Percentiles rank a stretch among this genome's conserved stretches.
Conservation (phyloP, 495 filamentous ascomycete genomes). For the Astrocystis sublimbata region DNA sequence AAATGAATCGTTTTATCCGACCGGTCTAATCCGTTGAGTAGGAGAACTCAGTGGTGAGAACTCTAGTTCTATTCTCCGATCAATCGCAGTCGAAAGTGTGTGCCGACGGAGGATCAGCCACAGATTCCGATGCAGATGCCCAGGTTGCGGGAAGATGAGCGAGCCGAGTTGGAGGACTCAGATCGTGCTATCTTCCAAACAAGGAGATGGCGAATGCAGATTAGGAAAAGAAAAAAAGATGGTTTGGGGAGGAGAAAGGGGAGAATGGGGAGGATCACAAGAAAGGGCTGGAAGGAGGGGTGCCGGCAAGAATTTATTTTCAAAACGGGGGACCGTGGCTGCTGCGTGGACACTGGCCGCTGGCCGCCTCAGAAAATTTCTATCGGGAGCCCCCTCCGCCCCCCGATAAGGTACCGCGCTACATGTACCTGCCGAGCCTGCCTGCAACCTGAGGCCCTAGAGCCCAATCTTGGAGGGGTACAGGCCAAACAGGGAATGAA, state of each 20-base stretch:
- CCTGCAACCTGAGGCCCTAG: no score
- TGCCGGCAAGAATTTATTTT: conserved; percentile 29
- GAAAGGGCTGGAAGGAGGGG: conserved; percentile 16
- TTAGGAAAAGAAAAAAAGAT: conserved; percentile 14
- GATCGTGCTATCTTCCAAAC: conserved; percentile 24
- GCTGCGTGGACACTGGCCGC: neutral
- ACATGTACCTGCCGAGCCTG: neutral
- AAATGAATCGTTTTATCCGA: conserved; percentile 24
- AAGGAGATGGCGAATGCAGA: conserved; percentile 20
- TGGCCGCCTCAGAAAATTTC: conserved; percentile 14
- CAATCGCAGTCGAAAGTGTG: conserved; percentile 4
- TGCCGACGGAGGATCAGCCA: conserved; percentile 21
- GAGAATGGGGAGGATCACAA: conserved; percentile 16
- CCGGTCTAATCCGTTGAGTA: conserved; percentile 9
- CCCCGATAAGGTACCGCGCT: conserved; percentile 3
- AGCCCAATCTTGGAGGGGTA: conserved; percentile 10
- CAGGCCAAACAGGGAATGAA: neutral
- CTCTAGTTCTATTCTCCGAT: conserved; percentile 3
- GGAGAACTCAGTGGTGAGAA: neutral
- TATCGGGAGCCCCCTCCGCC: neutral
- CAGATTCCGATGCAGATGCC: neutral
- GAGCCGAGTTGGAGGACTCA: conserved; percentile 29
- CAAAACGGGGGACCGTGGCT: conserved; percentile 4
- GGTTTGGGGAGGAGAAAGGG: conserved; percentile 17
- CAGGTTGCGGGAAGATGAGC: conserved; percentile 20